These are phyloP conservation scores for Hypoxylon trugodes DNA, from an alignment of 495 filamentous ascomycete genomes.

Conservation along the genomic window DNA sequence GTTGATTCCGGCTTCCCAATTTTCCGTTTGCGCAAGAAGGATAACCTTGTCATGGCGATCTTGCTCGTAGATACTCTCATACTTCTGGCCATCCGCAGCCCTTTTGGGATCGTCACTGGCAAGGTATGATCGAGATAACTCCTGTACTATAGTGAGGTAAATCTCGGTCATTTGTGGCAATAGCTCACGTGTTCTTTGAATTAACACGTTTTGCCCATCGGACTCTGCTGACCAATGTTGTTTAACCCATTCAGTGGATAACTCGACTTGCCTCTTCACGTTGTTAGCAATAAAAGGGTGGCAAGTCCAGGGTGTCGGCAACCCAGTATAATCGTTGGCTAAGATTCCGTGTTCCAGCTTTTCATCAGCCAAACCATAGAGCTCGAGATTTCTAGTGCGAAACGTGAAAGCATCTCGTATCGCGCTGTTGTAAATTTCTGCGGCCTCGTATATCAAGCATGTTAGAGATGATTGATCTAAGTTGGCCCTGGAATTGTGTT, in stretches of 20 bases:
- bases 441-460: conserved; percentile 72
- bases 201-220: conserved; percentile 29
- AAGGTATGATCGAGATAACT: conserved; percentile 51
- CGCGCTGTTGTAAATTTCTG: conserved; percentile 76
- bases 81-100: conserved; percentile 47
- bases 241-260: conserved; percentile 49
- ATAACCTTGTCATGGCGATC: conserved; percentile 54
- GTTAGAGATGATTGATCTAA: conserved; percentile 57
- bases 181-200: conserved; percentile 48
- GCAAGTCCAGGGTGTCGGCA: conserved; percentile 86
- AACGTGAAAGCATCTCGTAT: conserved; percentile 79
- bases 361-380: conserved; percentile 74
- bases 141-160: conserved; percentile 55
- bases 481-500: conserved; percentile 67
- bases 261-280: conserved; percentile 62
- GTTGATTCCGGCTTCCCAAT: conserved; percentile 70
- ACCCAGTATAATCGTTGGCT: conserved; percentile 62
- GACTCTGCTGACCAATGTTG: conserved; percentile 38
- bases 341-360: conserved; percentile 74
- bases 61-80: conserved; percentile 45
- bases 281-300: conserved; percentile 66
- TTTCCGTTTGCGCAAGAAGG: conserved; percentile 70
- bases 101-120: conserved; percentile 48
- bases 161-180: conserved; percentile 55
- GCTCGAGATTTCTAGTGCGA: conserved; percentile 67